Evolutionary conservation across 768 basidiomycete genomes (phyloP), one percentile per base, ranked within the genome.

Genomic region (Coprinopsis cinerea): DNA sequence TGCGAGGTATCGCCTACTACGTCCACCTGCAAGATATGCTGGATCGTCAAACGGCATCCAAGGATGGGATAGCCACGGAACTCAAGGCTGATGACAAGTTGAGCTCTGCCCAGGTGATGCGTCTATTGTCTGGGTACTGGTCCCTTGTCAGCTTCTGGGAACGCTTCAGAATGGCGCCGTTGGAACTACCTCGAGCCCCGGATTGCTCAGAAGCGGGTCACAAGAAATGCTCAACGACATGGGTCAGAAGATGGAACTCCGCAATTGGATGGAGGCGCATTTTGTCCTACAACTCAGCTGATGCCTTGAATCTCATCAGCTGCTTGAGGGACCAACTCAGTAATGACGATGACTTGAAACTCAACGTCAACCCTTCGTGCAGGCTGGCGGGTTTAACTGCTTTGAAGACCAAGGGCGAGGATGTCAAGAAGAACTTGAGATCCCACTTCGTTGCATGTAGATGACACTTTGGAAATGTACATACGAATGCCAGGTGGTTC

Each of bases 1-100:
- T 73, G 6, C 59, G 60, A n/a, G 73, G 71, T 22, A 53, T 63
- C 11, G 66, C 71, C 25, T 73, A 72, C 55, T 74, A 70, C 50
- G 36, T 56, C 6, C 65, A 72, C 42, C 53, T 72, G 1, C 67
- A 70, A 39, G 65, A 64, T 24, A 66, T 67, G 58, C 41, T 63
- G 15, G 67, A 66, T 28, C 52, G 61, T 25, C 66, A 67, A 47
- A 53, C 61, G 7, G 40, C 51, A 2, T 36, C 55, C 24, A 62
- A 54, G n/a, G 48, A 47, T 13, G 50, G 55, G 23, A 62, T 62
- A n/a, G 67, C 64, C 26, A 62, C 64, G 13, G 61, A 60, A 46
- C 60, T 72, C n/a, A 59, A 59, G 23, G 59, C 63, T 4, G 68
- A 73, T 51, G 59, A 63, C 9, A 69, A 67, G 56, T 59, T 72